phyloP scores from a whole-genome alignment of 768 basidiomycete species.

The Rhodocollybia butyracea region DNA sequence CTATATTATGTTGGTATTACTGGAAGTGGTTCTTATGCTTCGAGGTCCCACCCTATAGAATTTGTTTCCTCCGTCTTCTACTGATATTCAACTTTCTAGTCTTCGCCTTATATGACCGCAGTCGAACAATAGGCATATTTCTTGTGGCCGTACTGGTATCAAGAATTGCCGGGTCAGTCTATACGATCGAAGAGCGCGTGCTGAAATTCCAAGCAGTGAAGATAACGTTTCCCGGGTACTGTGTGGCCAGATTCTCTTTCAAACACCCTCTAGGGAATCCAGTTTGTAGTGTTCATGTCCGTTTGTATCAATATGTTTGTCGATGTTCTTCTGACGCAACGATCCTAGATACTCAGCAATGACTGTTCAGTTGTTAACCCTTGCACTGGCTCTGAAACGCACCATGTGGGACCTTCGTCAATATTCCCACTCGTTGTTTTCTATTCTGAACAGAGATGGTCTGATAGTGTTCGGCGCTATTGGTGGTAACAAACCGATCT shows the following conservation, averaged over 20 bases:
- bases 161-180: background rate
- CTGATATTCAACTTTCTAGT: background rate
- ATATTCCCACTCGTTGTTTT: background rate
- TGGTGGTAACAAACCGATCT: too few relatives aligned
- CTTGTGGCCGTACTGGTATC: background rate
- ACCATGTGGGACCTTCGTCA: conserved; percentile 4
- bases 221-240: background rate
- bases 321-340: too few relatives aligned
- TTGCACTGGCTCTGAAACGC: background rate
- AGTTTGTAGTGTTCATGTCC: background rate
- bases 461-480: background rate
- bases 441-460: background rate
- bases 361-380: background rate
- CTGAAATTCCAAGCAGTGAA: background rate
- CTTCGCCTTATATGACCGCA: background rate
- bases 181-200: background rate
- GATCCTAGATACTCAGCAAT: background rate
- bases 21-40: conserved; percentile 3
- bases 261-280: background rate
- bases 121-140: background rate
- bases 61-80: too few relatives aligned
- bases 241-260: background rate
- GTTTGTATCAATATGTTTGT: background rate
- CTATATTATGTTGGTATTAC: background rate
- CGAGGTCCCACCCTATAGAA: conserved; percentile 2